Evolutionary conservation across 2,329 filamentous ascomycete genomes (phyloP), one percentile per base, ranked within the genome.

Genomic region (Delphinella strobiligena): DNA sequence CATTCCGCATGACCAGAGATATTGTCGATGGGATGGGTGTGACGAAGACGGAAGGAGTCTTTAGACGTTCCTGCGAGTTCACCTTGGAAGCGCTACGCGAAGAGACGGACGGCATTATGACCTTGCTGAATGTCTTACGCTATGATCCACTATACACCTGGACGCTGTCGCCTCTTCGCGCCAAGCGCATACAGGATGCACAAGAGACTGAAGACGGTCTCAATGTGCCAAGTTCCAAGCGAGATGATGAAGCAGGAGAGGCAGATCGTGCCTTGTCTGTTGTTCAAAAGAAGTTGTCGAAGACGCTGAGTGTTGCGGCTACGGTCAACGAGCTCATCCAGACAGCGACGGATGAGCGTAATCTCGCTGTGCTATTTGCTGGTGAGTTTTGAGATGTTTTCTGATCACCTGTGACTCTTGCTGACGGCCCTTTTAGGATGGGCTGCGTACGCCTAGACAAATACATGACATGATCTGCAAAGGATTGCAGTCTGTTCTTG

Each of bases 291-390:
- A 99, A 99, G 66, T 62, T 99, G 49, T 84, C 82, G 47, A 94
- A 94, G 69, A 88, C 84, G 2, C 61, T 98, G 56, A 98, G 89
- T 58, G 89, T 94, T 14, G 84, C 82, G 40, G 93, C 91, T 3
- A 95, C 87, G 11, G 91, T 98, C 39, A 96, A 95, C 54, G 91
- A 98, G 56, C 63, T 98, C 47, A 98, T 98, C 48, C 91, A 95
- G 57, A 83, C 93, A 63, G 89, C 91, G 5, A 89, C 82, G 2
- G 91, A 98, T 60, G 88, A 94, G 64, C 75, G 75, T 49, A 95
- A 98, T 56, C 59, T 99, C 53, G 89, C 91, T 2, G 79, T 95
- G 31, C 63, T 99, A 51, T 99, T 89, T 65, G 45, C 42, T 31
- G 58, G 58, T 12, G 35, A 29, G 41, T 37, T 31, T 29, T 17